Conservation (phyloP, 192 early-diverging fungal species). For the Blastocladiella britannica region DNA sequence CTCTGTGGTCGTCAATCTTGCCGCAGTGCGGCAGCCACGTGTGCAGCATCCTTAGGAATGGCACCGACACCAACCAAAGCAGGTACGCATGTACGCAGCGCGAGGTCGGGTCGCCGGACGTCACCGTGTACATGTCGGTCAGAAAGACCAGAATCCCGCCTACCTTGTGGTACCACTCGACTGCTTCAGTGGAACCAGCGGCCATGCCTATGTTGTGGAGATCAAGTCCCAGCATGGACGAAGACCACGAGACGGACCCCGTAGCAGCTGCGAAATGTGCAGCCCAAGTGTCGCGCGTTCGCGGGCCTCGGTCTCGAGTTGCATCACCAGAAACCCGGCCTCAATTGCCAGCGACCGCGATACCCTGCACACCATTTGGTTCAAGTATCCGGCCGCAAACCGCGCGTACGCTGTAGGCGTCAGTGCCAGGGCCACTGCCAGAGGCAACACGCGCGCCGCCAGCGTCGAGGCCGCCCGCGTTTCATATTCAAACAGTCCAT, state of each 20-base stretch:
- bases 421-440: background rate
- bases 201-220: too few relatives aligned
- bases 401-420: background rate
- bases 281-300: background rate
- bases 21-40: conserved; percentile 81
- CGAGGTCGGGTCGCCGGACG: conserved; percentile 31
- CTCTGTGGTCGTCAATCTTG: conserved; percentile 63
- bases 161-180: background rate
- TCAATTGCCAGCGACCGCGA: background rate
- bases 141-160: background rate
- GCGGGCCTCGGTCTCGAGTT: background rate
- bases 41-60: conserved; percentile 62
- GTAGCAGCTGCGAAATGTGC: too few relatives aligned
- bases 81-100: conserved; percentile 61
- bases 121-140: background rate
- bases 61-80: conserved; percentile 51
- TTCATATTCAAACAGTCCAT: too few relatives aligned
- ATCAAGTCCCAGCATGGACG: too few relatives aligned
- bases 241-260: too few relatives aligned
- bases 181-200: too few relatives aligned
- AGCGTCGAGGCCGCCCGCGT: background rate
- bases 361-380: background rate
- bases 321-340: background rate
- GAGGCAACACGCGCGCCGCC: background rate
- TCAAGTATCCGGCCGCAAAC: background rate